These are phyloP conservation scores for Obelidium mucronatum DNA, from an alignment of 192 early-diverging fungal species.

Conservation along the genomic window DNA sequence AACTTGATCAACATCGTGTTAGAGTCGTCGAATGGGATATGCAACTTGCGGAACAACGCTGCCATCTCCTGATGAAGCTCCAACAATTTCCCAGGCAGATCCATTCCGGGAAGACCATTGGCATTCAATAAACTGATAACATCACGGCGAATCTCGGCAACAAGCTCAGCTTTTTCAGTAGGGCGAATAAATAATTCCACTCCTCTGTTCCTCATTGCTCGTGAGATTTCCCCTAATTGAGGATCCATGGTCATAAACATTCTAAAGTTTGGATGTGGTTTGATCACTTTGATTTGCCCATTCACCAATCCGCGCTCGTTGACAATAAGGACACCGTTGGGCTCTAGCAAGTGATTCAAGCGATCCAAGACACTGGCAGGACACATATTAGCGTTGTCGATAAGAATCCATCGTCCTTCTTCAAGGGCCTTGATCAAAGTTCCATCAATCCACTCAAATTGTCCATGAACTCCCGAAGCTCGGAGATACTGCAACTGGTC, in stretches of 20 bases:
- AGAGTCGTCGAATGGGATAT: slow-evolving; percentile 29
- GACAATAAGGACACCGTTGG: slow-evolving; percentile 83
- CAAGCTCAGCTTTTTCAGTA: background rate
- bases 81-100: slow-evolving; percentile 9
- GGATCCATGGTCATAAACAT: slow-evolving; percentile 98
- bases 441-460: slow-evolving; percentile 98
- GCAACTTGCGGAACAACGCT: slow-evolving; percentile 4
- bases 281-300: slow-evolving; percentile 72
- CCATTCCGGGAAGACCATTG: slow-evolving; percentile 43
- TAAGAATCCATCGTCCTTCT: slow-evolving; percentile 90
- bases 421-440: slow-evolving; percentile 88
- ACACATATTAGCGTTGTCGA: slow-evolving; percentile 97
- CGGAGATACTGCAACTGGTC: slow-evolving; percentile 7
- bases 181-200: slow-evolving; percentile 85
- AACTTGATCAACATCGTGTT: slow-evolving; percentile 31
- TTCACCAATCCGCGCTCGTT: slow-evolving; percentile 91
- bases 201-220: slow-evolving; percentile 98
- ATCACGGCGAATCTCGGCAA: background rate
- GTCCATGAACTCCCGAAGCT: slow-evolving; percentile 57
- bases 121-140: slow-evolving; percentile 36
- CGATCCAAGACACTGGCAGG: slow-evolving; percentile 94
- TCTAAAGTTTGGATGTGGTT: slow-evolving; percentile 89
- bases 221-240: slow-evolving; percentile 87
- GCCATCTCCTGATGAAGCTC: background rate
- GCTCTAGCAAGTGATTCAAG: slow-evolving; percentile 92